phyloP scores from a whole-genome alignment of 2,329 filamentous ascomycete genomes.

The Drechmeria coniospora region DNA sequence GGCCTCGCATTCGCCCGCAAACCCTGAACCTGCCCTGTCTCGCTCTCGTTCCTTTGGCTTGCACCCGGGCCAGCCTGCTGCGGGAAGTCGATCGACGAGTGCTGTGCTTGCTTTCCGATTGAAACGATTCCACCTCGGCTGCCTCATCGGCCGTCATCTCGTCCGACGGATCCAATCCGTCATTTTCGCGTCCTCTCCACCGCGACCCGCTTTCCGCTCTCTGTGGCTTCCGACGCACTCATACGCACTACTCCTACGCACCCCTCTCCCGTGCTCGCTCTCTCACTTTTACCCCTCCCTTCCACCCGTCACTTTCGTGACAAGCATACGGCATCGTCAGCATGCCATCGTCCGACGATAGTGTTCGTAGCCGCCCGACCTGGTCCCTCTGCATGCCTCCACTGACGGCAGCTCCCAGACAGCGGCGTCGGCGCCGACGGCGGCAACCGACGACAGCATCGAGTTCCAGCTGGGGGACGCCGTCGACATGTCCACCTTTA shows the following conservation, averaged over 20 bases:
- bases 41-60: too few relatives aligned
- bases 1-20: too few relatives aligned
- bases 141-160: not conserved
- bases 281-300: conserved; percentile 1
- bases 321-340: conserved; percentile 1
- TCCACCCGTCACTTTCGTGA: conserved; percentile 1
- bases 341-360: conserved; percentile 18
- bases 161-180: not conserved
- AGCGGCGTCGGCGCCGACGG: too few relatives aligned
- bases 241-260: too few relatives aligned
- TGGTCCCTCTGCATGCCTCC: not conserved
- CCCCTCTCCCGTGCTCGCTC: not conserved
- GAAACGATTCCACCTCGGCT: too few relatives aligned
- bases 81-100: too few relatives aligned
- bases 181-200: conserved; percentile 2
- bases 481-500: conserved; percentile 70
- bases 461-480: conserved; percentile 51
- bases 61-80: too few relatives aligned
- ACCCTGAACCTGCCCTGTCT: too few relatives aligned
- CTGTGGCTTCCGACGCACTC: conserved; percentile 1
- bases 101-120: too few relatives aligned
- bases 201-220: conserved; percentile 1
- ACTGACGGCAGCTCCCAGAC: not conserved
- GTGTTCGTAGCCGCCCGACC: conserved; percentile 11
- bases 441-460: conserved; percentile 27